phyloP scores from a whole-genome alignment of 768 basidiomycete genomes.

The Panaeolus cyanescens region DNA sequence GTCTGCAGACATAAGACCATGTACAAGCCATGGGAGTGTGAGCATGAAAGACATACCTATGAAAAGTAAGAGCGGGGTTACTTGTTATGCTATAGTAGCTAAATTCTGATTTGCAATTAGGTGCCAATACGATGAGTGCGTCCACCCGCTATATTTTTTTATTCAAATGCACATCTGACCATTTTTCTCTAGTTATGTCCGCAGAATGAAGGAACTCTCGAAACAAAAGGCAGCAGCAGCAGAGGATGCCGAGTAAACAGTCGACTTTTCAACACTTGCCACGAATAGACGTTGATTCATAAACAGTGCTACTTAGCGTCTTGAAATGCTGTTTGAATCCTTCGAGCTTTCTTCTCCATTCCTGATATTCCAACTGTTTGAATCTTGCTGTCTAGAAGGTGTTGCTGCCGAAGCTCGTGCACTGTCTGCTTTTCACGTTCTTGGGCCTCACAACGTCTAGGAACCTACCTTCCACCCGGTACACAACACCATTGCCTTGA shows the following conservation, averaged over 20 bases:
- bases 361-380: background rate
- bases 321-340: background rate
- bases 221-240: constrained; percentile 60
- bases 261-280: background rate
- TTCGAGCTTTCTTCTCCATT: background rate
- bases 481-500: background rate
- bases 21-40: constrained; percentile 93
- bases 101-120: constrained; percentile 36
- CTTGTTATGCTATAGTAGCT: constrained; percentile 10
- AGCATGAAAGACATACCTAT: constrained; percentile 83
- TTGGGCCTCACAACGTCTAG: background rate
- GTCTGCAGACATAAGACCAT: constrained; percentile 75
- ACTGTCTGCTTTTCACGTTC: background rate
- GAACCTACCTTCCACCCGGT: background rate
- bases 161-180: constrained; percentile 7
- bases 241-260: constrained; percentile 34
- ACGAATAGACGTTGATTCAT: background rate
- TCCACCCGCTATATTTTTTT: constrained; percentile 16
- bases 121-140: constrained; percentile 95
- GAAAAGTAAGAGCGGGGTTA: constrained; percentile 62
- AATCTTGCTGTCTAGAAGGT: too few species aligned
- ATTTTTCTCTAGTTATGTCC: constrained; percentile 62
- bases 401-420: background rate
- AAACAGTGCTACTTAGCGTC: background rate
- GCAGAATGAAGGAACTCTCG: constrained; percentile 83